Conservation (phyloP, 2,329 filamentous ascomycete genomes). For the Aspergillus awamori region DNA sequence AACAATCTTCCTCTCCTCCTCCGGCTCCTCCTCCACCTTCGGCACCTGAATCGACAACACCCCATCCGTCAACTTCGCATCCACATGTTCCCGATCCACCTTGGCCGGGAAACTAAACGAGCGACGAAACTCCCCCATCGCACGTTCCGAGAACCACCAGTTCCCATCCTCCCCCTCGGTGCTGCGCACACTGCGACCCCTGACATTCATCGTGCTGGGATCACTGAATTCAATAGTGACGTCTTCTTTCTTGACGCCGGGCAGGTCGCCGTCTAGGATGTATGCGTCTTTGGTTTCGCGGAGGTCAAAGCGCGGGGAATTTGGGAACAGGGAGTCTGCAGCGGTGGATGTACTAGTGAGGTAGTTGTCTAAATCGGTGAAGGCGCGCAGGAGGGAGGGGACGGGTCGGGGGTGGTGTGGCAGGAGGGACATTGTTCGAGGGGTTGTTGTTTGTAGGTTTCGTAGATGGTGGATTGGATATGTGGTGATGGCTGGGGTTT, state of each 20-base stretch:
- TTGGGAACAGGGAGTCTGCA: neutral
- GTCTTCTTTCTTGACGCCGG: constrained; percentile 47
- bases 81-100: constrained; percentile 62
- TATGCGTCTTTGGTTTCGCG: constrained; percentile 45
- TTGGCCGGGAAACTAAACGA: constrained; percentile 60
- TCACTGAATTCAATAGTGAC: constrained; percentile 52
- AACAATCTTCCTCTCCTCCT: neutral
- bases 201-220: constrained; percentile 46
- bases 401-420: neutral
- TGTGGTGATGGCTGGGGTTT: neutral
- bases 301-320: constrained; percentile 46
- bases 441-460: neutral
- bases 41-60: constrained; percentile 61
- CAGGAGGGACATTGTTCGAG: neutral
- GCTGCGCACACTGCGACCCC: constrained; percentile 31
- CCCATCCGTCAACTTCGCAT: constrained; percentile 63
- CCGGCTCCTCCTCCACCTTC: constrained; percentile 45
- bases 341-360: neutral
- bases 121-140: constrained; percentile 61
- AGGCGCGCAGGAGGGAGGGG: neutral
- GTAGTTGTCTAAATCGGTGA: neutral
- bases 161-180: neutral
- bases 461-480: neutral
- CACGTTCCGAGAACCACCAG: constrained; percentile 61
- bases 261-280: constrained; percentile 50